Evolutionary conservation across 495 filamentous ascomycete genomes (phyloP), one percentile per base, ranked within the genome.

Genomic region (Elasticomyces elasticus): DNA sequence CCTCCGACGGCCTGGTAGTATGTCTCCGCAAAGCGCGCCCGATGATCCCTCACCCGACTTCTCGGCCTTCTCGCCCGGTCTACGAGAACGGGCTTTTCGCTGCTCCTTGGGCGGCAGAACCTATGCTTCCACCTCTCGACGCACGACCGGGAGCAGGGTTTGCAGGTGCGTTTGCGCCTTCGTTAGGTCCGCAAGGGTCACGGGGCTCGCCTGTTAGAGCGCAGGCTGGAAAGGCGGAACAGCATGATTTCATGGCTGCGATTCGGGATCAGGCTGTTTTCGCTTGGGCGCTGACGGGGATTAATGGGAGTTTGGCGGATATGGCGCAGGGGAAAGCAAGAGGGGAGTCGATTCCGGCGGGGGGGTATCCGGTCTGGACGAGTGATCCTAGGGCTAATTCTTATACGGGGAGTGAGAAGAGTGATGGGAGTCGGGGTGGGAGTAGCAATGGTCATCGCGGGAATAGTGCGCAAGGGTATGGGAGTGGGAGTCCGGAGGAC

Each of bases 201-300:
- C 44, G 25, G 10, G 43, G 17, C 0, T 35, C 49, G 0, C 49
- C 62, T 20, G 15, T 51, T 20, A 45, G 51, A 1, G 43, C 42
- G 1, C n/a, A n/a, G n/a, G 47, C 38, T 46, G 61, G 49, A 10
- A 61, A 64, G 5, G 38, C 56, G 15, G 38, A 63, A 11, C 75
- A 79, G 11, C 9, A 26, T 22, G 78, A 81, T 50, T 80, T 94
- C 58, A 86, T 91, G 84, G 75, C 78, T 40, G 81, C 82, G 5
- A 94, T 92, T 53, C 82, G 85, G 28, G 87, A 94, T 41, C 83
- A 88, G 26, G 87, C 86, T 17, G 83, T 89, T 26, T 90, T 91
- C 62, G 85, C 86, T 13, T 91, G 85, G 86, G 81, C 82, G 5
- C 68, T 92, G 22, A 78, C 81, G 1, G 86, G 86, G 15, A 94